Base-by-base conservation (phyloP, 108 stramenopile genomes). In the Phaeodactylum tricornutum region DNA sequence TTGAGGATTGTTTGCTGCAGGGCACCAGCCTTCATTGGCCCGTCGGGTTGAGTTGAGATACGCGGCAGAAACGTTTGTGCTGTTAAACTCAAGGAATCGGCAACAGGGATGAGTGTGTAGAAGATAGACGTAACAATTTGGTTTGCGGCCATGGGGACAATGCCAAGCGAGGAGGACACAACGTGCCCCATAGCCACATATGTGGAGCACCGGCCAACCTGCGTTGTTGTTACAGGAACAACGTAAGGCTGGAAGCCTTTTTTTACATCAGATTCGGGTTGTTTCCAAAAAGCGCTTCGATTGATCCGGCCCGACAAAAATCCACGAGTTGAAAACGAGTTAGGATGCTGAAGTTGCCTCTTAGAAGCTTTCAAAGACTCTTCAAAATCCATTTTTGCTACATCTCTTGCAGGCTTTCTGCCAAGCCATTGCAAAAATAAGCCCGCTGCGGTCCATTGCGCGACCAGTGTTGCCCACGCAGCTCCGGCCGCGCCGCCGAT, bases 181-280 rank as follows among this genome's bases (percentile, higher is more conserved):
- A 81, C 81, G 52, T 87, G 81, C 4, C 68, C 62, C 86, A 87
- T 87, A 47, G 86, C 81, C 28, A 87, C 63, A 50, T 83, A 87
- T 2, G 67, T 79, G 25, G 68, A 67, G 11, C 80, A 71, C 16
- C 86, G 63, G 15, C 86, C 86, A 21, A 87, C 49, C 34, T 79
- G 74, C 0, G 86, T 80, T 0, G 71, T 67, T 0, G 86, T 87
- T 8, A 87, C 86, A 17, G 86, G 86, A 12, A 80, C 29, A 29
- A 81, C 66, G 52, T 80, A 87, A 0, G 78, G 81, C 14, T 63
- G 19, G 44, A 80, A 87, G 11, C 74, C 59, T 16, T 56, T 55
- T 24, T 50, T 35, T 8, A 43, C 58, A 23, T 55, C 55, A 32
- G 29, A 37, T 2, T 41, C 30, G 23, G 72, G 72, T 8, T 61